phyloP scores from a whole-genome alignment of 2,329 filamentous ascomycete species.

The Akanthomyces muscarius region DNA sequence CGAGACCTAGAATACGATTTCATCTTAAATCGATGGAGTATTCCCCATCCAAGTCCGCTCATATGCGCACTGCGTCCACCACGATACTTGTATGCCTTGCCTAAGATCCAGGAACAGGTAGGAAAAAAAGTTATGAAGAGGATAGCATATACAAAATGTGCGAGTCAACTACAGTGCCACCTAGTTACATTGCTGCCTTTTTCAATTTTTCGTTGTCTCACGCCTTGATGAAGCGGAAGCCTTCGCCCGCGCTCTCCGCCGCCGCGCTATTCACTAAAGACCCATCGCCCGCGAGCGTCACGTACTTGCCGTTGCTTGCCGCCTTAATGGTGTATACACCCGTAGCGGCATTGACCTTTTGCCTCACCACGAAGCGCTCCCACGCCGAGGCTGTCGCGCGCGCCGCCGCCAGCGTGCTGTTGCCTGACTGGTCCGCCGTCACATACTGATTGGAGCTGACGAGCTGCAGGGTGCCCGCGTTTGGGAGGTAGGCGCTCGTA shows the following conservation, averaged over 20 bases:
- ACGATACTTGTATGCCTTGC: no score
- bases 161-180: no score
- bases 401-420: conserved; percentile 19
- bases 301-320: conserved; percentile 22
- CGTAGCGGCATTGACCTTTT: conserved; percentile 21
- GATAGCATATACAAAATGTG: no score
- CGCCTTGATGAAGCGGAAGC: conserved; percentile 2
- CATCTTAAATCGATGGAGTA: no score
- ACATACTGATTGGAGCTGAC: conserved; percentile 16
- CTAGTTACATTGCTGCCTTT: no score
- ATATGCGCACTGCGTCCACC: neutral
- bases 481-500: conserved; percentile 23
- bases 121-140: no score
- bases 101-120: no score
- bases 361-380: conserved; percentile 24
- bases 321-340: conserved; percentile 26
- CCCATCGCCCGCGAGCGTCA: conserved; percentile 21
- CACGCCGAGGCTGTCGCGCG: conserved; percentile 21
- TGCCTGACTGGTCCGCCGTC: conserved; percentile 23
- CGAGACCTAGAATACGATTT: no score
- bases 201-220: neutral
- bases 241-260: conserved; percentile 12
- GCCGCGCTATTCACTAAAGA: conserved; percentile 22
- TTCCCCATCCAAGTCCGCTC: neutral
- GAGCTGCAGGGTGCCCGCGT: conserved; percentile 18